Base-by-base conservation (phyloP, 306 rosid genomes). In the Cucurbita ficifolia region DNA sequence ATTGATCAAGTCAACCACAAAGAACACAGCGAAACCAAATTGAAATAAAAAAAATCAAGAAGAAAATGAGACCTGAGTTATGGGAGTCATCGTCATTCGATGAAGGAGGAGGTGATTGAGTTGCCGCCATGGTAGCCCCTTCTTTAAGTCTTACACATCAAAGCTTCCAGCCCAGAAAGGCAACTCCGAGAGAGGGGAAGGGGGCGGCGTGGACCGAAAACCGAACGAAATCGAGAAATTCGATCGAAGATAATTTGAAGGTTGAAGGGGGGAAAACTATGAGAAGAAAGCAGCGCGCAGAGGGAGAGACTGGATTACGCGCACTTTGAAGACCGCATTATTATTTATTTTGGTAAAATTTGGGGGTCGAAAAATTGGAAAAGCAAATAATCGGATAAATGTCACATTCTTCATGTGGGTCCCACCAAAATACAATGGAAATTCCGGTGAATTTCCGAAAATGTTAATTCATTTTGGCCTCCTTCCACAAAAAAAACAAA, bases 31-130 rank as follows among this genome's bases (percentile, higher is more conserved):
- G 74, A 70, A 33, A 43, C 50, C 10, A 8, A 73, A 50, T 6
- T 21, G 33, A 65, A 18, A 46, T 52, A 12, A 29, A 60, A 19
- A 22, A 46, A 16, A 19, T 42, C 6, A 4, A 17, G 12, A 75
- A 50, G 1, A 46, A 17, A 75, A 49, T 49, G 0, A 53, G 17
- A 92, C 97, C 96, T 81, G 81, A 78, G 56, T 78, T 82, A n/a
- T 62, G 78, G 14, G 74, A 43, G 29, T 82, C 82, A 3, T 70
- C 79, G 8, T 79, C 88, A 54, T 79, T 6, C 52, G 81, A 77
- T 63, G 86, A 61, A 61, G 84, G 78, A 21, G 83, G 64, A 17
- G 81, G 57, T 72, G 75, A 71, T 33, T 71, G 75, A 51, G 62
- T 52, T 52, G 35, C 75, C 60, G 56, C 73, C 73, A 68, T 68